Evolutionary conservation across 371 early-diverging fungal species (phyloP).

Genomic region (Massospora cicadina): DNA sequence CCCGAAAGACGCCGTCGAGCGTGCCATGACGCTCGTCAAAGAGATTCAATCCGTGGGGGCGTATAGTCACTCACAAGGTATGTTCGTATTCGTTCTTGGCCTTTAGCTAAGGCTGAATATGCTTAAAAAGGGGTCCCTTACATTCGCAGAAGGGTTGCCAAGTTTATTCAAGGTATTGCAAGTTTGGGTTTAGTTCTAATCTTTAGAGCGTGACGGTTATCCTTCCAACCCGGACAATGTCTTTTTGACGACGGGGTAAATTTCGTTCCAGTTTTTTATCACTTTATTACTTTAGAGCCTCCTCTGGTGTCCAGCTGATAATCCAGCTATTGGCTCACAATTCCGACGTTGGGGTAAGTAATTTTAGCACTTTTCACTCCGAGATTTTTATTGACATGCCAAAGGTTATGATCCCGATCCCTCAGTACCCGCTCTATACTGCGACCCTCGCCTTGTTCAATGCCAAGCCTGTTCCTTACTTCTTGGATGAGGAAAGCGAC

Average conservation of each 20-base stretch:
- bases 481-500: constrained; percentile 61
- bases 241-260: constrained; percentile 71
- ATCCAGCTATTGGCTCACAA: constrained; percentile 64
- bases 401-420: constrained; percentile 91
- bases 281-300: constrained; percentile 24
- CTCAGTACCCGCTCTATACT: constrained; percentile 97
- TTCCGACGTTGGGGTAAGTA: constrained; percentile 47
- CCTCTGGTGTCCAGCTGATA: constrained; percentile 74
- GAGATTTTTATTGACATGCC: background rate
- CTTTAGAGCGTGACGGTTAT: constrained; percentile 65
- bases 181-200: background rate
- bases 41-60: constrained; percentile 67
- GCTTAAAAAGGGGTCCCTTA: constrained; percentile 27
- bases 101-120: background rate
- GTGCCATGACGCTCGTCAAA: constrained; percentile 50
- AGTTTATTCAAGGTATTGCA: constrained; percentile 38
- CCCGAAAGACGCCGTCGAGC: constrained; percentile 65
- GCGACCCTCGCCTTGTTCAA: constrained; percentile 72
- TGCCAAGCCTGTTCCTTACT: constrained; percentile 78
- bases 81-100: constrained; percentile 11
- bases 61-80: constrained; percentile 88
- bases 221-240: constrained; percentile 65
- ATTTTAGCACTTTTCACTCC: background rate
- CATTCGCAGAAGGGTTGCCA: constrained; percentile 71
- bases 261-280: background rate